Evolutionary conservation across 148 eudicot genomes (phyloP), one percentile per base, ranked within the genome.

Genomic region (Salicornia ramosissima): DNA sequence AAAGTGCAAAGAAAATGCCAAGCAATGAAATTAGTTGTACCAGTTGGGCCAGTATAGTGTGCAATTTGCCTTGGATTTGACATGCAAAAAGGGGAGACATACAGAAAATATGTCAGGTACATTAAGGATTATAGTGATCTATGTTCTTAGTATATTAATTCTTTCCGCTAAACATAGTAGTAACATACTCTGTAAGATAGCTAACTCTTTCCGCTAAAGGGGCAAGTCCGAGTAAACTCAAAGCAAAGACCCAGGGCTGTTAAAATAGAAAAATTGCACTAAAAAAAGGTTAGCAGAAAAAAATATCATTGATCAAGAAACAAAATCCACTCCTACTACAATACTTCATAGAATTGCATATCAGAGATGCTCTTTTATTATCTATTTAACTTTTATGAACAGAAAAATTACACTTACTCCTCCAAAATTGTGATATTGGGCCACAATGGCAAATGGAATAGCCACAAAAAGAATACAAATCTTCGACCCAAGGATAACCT

Each of bases 121-220:
- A 64, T 29, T 55, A 52, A 55, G 8, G 33, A 22, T 59, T 50
- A 33, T 40, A 24, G 13, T 36, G 28, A 54, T 40, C 49, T 25
- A 54, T 30, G n/a, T 36, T 28, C 25, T 40, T 15, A 40, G 43
- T 51, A 76, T 29, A 47, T 28, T 6, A 61, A 67, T 40, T 29
- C 36, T 22, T 16, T 61, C 10, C 31, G 26, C 14, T 60, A 42
- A 43, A 51, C 3, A 15, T 21, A 10, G 51, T 19, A 78, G 66
- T 33, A 69, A 67, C 88, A 82, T 85, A 90, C 96, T 90, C 96
- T 1, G 96, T 90, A 33, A 87, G 71, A 74, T 84, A 90, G 80
- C 96, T 87, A 70, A 86, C 79, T 58, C 96, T 80, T 71, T 90
- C 96, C 7, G 96, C 96, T 50, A 90, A 81, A 34, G 96, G 96